A percentile compares a stretch with the other conserved stretches of the same genome.
Conservation (phyloP, 805 yeast species). For the Cyberlindnera bimundalis region DNA sequence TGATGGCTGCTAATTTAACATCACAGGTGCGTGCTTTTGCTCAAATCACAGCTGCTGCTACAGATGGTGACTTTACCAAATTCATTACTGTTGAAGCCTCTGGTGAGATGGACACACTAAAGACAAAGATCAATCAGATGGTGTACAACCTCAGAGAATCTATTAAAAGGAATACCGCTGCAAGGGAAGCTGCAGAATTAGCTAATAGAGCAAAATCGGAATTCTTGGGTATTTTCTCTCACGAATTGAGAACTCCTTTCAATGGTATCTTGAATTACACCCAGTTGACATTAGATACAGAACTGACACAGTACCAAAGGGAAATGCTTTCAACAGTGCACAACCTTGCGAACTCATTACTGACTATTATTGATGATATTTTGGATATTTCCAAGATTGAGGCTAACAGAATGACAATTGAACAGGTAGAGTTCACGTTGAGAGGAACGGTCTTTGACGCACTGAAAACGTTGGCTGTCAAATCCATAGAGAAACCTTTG, state of each 20-base stretch:
- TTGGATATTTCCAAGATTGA: conserved; percentile 91
- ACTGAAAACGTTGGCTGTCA: conserved; percentile 81
- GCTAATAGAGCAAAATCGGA: conserved; percentile 89
- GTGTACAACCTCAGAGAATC: conserved; percentile 83
- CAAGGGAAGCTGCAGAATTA: conserved; percentile 90
- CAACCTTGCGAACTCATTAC: conserved; percentile 77
- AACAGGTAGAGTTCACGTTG: conserved; percentile 79
- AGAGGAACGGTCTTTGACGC: conserved; percentile 91
- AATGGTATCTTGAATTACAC: conserved; percentile 94
- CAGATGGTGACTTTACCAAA: conserved; percentile 89
- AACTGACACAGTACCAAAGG: conserved; percentile 84
- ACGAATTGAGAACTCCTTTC: conserved; percentile 87
- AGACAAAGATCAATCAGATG: conserved; percentile 67
- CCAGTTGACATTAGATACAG: conserved; percentile 82
- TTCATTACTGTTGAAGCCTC: conserved; percentile 88
- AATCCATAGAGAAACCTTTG: conserved; percentile 82
- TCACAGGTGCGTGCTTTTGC: conserved; percentile 93
- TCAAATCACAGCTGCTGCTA: conserved; percentile 90
- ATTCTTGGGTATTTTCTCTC: conserved; percentile 84
- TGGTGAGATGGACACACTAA: conserved; percentile 74
- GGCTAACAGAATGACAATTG: conserved; percentile 91
- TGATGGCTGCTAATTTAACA: conserved; percentile 89
- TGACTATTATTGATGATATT: conserved; percentile 87
- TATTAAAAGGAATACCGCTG: conserved; percentile 87
- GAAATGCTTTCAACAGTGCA: conserved; percentile 90